These are phyloP conservation scores for Collybia nuda DNA, from an alignment of 768 basidiomycete species.

Conservation along the genomic window DNA sequence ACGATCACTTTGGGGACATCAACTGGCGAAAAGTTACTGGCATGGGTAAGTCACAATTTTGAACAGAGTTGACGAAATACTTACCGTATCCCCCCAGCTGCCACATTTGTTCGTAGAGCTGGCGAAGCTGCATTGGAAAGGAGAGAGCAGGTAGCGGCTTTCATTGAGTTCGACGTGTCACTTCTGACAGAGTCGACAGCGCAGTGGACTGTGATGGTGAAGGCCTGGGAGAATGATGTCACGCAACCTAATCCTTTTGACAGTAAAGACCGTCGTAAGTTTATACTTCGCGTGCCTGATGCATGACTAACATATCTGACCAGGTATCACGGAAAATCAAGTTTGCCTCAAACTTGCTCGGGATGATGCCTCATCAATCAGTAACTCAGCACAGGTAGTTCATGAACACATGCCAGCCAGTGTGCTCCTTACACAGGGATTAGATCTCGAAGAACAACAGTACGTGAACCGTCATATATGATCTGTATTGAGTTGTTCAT, in stretches of 20 bases:
- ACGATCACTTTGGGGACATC: constrained; percentile 17
- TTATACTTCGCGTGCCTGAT: neutral
- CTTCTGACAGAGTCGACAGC: neutral
- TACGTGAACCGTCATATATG: too few species aligned
- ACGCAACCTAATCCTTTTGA: constrained; percentile 12
- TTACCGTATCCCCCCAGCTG: too few species aligned
- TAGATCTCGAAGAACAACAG: too few species aligned
- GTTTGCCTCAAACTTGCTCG: constrained; percentile 14
- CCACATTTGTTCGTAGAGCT: constrained; percentile 4
- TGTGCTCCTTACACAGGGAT: too few species aligned
- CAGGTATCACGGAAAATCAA: constrained; percentile 4
- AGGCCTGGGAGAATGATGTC: constrained; percentile 9
- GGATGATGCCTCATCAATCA: constrained; percentile 8
- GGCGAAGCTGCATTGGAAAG: constrained; percentile 6
- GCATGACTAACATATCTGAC: neutral
- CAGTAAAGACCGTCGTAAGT: neutral
- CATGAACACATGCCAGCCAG: too few species aligned
- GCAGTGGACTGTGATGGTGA: constrained; percentile 2
- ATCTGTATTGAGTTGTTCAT: too few species aligned
- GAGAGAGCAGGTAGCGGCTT: constrained; percentile 6
- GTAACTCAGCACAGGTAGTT: too few species aligned
- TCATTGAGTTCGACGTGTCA: constrained; percentile 6
- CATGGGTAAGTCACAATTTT: constrained; percentile 10
- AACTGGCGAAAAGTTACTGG: constrained; percentile 22
- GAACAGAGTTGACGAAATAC: too few species aligned